Evolutionary conservation across 768 basidiomycete species (phyloP), one percentile per base, ranked within the genome.

Genomic region (Lactarius pseudohatsudake): DNA sequence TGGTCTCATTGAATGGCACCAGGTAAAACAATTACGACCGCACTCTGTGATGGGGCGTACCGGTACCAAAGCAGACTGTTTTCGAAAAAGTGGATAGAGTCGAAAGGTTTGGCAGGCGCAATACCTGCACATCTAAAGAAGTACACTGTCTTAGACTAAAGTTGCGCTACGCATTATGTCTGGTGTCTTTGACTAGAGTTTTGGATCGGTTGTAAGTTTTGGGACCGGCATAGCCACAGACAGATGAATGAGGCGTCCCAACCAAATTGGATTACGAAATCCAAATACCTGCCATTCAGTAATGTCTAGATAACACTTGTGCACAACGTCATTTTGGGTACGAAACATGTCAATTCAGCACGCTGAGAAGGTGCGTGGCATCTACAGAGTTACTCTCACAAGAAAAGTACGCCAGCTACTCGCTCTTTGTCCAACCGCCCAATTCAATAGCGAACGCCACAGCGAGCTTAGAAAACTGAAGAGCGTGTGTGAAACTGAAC

Each of bases 21-120:
- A 94, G 92, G 91, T 41, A 89, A 90, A 26, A 92, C 83, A 18
- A 81, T 98, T 34, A 94, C 87, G 1, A 99, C 97, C 5, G 83
- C 98, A 61, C 78, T 99, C 45, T 93, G 91, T 76, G 97, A 99
- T 74, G 97, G 96, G 8, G 97, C 97, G 55, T 96, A 98, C 74
- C 85, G 97, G 74, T 97, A 99, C 74, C 97, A 98, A 79, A 96
- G 92, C 67, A 85, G 97, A 13, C 79, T 99, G 41, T 99, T 99
- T 80, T 97, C 95, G 18, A 91, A 91, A 75, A 85, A 86, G 71
- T 99, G 97, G 97, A 79, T 99, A 57, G 81, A 87, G 74, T 80
- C 83, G 41, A 98, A 98, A 75, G 87, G 83, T 0, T 79, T 99
- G 59, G 82, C 84, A 50, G 80, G 83, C 40, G 87, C 89, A 28